These are phyloP conservation scores for Diaporthe sp. DNA, from an alignment of 2,329 filamentous ascomycete species.

Conservation along the genomic window DNA sequence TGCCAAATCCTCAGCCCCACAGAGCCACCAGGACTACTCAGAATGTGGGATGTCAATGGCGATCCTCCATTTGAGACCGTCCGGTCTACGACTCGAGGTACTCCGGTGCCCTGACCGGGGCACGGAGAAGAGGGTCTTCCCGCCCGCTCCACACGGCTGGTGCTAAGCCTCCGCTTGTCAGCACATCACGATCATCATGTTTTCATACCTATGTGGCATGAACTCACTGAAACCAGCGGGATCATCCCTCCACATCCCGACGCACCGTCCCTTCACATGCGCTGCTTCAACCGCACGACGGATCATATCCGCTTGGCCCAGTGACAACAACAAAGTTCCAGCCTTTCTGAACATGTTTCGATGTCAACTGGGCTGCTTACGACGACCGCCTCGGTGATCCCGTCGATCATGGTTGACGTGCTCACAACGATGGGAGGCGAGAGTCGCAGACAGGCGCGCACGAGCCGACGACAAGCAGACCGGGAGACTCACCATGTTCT, in stretches of 20 bases:
- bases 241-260: constrained; percentile 15
- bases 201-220: not conserved
- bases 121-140: constrained; percentile 2
- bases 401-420: constrained; percentile 15
- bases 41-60: constrained; percentile 7
- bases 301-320: not conserved
- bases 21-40: not conserved
- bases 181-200: not conserved
- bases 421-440: not conserved
- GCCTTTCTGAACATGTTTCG: not conserved
- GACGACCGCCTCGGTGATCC: constrained; percentile 20
- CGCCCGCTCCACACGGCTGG: not conserved
- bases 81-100: not conserved
- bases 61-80: not conserved
- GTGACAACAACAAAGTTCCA: not conserved
- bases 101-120: not conserved
- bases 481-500: not conserved
- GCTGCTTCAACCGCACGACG: not conserved
- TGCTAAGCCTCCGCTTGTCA: constrained; percentile 7
- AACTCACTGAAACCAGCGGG: not conserved
- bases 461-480: not conserved
- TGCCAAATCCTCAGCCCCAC: not conserved
- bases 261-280: not conserved
- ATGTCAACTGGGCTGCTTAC: constrained; percentile 13
- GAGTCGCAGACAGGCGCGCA: not conserved